phyloP scores from a whole-genome alignment of 1,284 basidiomycete genomes.

The Peniophora sp. region DNA sequence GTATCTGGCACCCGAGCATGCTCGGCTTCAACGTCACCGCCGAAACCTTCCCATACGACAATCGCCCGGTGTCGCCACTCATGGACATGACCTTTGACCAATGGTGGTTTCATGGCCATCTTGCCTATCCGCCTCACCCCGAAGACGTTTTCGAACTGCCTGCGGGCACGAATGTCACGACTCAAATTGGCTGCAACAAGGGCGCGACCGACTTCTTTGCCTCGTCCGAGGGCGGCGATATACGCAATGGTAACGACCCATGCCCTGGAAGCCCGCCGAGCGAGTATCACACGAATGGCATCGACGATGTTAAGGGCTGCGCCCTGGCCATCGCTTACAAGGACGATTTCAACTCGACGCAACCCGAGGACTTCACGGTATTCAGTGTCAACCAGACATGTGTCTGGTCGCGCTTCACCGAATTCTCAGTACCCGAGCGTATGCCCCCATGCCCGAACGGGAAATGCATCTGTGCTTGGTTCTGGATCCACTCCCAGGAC shows the following conservation, averaged over 20 bases:
- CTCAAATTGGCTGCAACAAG: conserved; percentile 53
- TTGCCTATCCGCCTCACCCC: conserved; percentile 47
- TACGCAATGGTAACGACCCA: conserved; percentile 37
- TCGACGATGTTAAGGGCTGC: conserved; percentile 56
- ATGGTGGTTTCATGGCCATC: conserved; percentile 71
- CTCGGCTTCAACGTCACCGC: conserved; percentile 53
- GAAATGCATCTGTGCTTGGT: conserved; percentile 65
- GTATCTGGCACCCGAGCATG: conserved; percentile 30
- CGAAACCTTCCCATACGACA: conserved; percentile 40
- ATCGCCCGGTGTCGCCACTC: conserved; percentile 25
- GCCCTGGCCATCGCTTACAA: conserved; percentile 70
- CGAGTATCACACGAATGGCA: conserved; percentile 47
- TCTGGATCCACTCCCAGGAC: conserved; percentile 61
- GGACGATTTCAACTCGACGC: conserved; percentile 42
- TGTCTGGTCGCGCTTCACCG: conserved; percentile 60
- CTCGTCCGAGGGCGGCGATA: conserved; percentile 43
- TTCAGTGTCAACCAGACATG: conserved; percentile 72
- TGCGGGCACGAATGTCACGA: conserved; percentile 43
- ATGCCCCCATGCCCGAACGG: conserved; percentile 65
- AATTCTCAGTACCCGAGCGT: conserved; percentile 57
- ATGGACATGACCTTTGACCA: conserved; percentile 44
- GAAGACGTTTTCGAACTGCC: conserved; percentile 54
- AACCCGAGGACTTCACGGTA: conserved; percentile 62
- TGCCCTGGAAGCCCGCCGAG: conserved; percentile 40
- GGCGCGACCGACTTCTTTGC: conserved; percentile 47